Evolutionary conservation across 2,329 filamentous ascomycete species (phyloP).

Genomic region (Pseudomassariella vexata): DNA sequence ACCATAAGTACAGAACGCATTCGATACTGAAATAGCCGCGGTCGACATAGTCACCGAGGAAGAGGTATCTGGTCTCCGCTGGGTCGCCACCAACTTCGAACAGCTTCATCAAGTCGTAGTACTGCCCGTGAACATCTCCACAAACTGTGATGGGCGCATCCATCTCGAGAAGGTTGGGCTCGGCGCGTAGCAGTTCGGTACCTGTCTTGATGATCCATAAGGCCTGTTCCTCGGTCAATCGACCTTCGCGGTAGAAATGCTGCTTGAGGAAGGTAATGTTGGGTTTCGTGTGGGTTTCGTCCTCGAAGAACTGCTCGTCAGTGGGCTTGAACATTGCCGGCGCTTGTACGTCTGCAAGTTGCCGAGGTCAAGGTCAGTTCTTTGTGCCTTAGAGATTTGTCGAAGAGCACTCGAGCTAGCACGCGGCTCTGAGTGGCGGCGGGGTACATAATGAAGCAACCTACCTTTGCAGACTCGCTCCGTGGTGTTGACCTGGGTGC

Average conservation of each 20-base stretch:
- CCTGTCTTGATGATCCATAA: slow-evolving; percentile 90
- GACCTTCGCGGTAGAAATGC: slow-evolving; percentile 96
- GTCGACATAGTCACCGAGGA: slow-evolving; percentile 96
- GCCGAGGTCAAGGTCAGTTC: too few relatives aligned
- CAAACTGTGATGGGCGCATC: slow-evolving; percentile 98
- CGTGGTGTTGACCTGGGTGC: slow-evolving; percentile 85
- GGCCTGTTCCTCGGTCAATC: slow-evolving; percentile 94
- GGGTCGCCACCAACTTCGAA: slow-evolving; percentile 98
- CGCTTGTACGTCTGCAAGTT: slow-evolving; percentile 92
- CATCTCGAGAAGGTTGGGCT: slow-evolving; percentile 98
- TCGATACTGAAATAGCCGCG: slow-evolving; percentile 99
- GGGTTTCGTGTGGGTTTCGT: slow-evolving; percentile 79
- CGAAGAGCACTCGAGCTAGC: too few relatives aligned
- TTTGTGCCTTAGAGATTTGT: too few relatives aligned
- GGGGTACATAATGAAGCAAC: slow-evolving; percentile 16
- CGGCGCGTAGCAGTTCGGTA: slow-evolving; percentile 77
- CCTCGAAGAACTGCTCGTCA: slow-evolving; percentile 90
- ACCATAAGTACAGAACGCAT: slow-evolving; percentile 97
- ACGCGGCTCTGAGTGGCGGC: slow-evolving; percentile 17
- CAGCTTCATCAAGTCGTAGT: slow-evolving; percentile 99
- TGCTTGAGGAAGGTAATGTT: slow-evolving; percentile 94
- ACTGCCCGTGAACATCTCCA: slow-evolving; percentile 96
- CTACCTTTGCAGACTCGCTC: slow-evolving; percentile 98
- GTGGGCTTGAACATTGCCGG: slow-evolving; percentile 89
- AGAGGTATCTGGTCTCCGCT: slow-evolving; percentile 91